phyloP scores from a whole-genome alignment of 305 asterid genomes.

The Fraxinus albicans region DNA sequence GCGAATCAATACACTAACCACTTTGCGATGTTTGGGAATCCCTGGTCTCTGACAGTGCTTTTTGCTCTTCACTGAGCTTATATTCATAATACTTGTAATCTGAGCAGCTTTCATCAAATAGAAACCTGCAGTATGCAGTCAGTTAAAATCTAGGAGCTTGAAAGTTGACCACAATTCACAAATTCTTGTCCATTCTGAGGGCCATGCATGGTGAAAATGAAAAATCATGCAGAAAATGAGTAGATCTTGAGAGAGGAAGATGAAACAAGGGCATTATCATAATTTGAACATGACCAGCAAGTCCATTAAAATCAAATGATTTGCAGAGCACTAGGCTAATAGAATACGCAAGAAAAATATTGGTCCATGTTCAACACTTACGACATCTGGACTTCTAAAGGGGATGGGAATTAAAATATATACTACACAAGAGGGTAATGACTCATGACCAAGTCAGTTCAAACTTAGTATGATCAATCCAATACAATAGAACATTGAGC shows the following conservation, averaged over 20 bases:
- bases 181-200: neutral
- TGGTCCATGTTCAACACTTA: neutral
- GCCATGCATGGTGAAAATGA: neutral
- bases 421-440: neutral
- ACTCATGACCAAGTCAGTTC: neutral
- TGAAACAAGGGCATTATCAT: neutral
- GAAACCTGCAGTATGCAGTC: slow-evolving; percentile 57
- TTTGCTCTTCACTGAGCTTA: slow-evolving; percentile 74
- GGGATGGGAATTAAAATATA: neutral
- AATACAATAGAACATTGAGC: neutral
- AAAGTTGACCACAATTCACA: neutral
- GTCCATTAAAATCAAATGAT: neutral
- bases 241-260: neutral
- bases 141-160: slow-evolving; percentile 11
- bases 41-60: slow-evolving; percentile 54
- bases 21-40: slow-evolving; percentile 52
- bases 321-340: neutral
- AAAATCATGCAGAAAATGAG: neutral
- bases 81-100: slow-evolving; percentile 91
- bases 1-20: slow-evolving; percentile 45
- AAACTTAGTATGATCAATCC: neutral
- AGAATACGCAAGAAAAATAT: neutral
- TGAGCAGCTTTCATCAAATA: slow-evolving; percentile 79
- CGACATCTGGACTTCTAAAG: neutral
- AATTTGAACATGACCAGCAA: neutral